These are phyloP conservation scores for Apiosordaria backusii DNA, from an alignment of 495 filamentous ascomycete genomes.

Conservation along the genomic window DNA sequence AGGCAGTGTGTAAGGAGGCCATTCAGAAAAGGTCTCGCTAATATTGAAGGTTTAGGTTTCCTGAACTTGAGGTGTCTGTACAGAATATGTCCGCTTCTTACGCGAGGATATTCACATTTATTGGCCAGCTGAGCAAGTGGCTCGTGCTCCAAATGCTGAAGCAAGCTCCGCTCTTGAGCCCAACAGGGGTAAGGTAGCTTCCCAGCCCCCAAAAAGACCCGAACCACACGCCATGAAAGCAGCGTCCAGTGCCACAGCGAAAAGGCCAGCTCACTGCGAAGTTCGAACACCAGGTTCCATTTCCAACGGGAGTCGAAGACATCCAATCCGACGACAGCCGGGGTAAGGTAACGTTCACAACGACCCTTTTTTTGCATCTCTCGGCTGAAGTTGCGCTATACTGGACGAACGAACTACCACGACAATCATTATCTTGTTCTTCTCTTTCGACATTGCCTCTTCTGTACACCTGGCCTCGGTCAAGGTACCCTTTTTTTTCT, in stretches of 20 bases:
- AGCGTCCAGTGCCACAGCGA: slow-evolving; percentile 12
- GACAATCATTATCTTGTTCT: slow-evolving; percentile 17
- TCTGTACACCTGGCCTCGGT: slow-evolving; percentile 11
- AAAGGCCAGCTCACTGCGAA: slow-evolving; percentile 35
- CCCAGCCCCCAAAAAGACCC: not conserved
- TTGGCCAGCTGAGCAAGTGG: not conserved
- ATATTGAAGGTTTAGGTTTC: too few species aligned
- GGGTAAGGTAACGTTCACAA: too few species aligned
- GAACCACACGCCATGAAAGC: not conserved
- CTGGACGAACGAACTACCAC: slow-evolving; percentile 12
- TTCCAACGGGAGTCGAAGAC: slow-evolving; percentile 8
- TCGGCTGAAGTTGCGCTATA: slow-evolving; percentile 13
- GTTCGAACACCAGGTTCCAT: slow-evolving; percentile 13
- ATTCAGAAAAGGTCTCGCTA: too few species aligned
- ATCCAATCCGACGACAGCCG: slow-evolving; percentile 1
- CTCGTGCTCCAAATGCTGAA: not conserved
- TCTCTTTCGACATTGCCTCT: slow-evolving; percentile 1
- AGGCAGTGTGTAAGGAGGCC: too few species aligned
- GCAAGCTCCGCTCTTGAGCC: not conserved
- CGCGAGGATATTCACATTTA: too few species aligned
- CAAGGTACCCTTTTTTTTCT: not conserved
- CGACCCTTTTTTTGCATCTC: slow-evolving; percentile 2
- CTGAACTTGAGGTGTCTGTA: too few species aligned
- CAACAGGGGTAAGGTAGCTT: not conserved
- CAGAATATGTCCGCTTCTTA: too few species aligned